These are phyloP conservation scores for Tetrahymena elliotti DNA, from an alignment of 73 alveolate species.

Conservation along the genomic window DNA sequence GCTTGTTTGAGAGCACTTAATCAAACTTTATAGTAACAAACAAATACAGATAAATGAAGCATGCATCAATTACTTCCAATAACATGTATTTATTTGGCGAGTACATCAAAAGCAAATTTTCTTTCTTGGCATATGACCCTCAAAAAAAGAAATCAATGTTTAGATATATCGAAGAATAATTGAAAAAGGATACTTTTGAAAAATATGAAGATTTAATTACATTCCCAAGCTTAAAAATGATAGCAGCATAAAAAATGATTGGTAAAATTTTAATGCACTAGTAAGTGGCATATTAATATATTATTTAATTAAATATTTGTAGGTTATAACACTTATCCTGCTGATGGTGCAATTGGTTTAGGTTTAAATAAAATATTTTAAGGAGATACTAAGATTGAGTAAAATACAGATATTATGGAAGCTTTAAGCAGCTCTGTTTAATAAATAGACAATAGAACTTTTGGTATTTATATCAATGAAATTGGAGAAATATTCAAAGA, in stretches of 20 bases:
- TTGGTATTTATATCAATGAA: neutral
- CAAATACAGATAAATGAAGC: neutral
- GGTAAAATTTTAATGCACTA: too few relatives aligned
- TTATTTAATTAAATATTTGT: too few relatives aligned
- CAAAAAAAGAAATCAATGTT: neutral
- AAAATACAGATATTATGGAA: neutral
- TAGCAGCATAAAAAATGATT: neutral
- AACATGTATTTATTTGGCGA: neutral
- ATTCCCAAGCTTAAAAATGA: neutral
- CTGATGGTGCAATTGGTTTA: neutral
- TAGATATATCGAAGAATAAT: neutral
- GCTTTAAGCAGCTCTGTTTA: neutral
- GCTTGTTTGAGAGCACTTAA: neutral
- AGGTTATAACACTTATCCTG: neutral
- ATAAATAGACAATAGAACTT: neutral
- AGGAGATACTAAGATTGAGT: neutral
- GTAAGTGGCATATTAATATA: neutral
- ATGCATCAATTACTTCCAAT: neutral
- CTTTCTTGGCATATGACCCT: neutral
- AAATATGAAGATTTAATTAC: neutral
- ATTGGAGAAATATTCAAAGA: neutral
- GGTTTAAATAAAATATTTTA: neutral
- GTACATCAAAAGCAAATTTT: neutral
- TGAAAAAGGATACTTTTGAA: neutral
- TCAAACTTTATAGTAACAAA: neutral